Evolutionary conservation across 768 basidiomycete species (phyloP).

Genomic region (Suillus hirtellus): DNA sequence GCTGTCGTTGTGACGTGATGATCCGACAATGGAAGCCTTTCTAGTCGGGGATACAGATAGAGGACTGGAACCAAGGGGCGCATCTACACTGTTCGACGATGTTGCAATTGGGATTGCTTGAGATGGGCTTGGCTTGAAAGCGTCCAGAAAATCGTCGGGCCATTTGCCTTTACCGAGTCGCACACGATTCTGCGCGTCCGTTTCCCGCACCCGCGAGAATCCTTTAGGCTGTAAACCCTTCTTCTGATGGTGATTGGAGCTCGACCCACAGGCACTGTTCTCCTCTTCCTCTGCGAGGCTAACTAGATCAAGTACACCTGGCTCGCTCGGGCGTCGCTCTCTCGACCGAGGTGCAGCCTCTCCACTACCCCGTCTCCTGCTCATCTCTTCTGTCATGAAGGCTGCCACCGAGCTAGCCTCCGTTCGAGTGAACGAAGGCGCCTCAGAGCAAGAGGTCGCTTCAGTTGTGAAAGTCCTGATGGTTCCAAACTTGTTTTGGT

Average conservation of each 20-base stretch:
- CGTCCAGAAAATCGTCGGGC: constrained; percentile 79
- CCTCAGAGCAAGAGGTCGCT: constrained; percentile 64
- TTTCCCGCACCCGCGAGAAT: constrained; percentile 24
- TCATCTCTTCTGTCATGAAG: constrained; percentile 43
- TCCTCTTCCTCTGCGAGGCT: constrained; percentile 75
- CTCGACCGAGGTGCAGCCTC: constrained; percentile 35
- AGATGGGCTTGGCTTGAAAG: constrained; percentile 42
- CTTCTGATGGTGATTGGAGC: constrained; percentile 36
- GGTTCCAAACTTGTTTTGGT: constrained; percentile 69
- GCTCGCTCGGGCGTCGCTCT: constrained; percentile 68
- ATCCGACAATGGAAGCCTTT: constrained; percentile 56
- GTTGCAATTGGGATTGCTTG: constrained; percentile 27
- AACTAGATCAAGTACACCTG: constrained; percentile 57
- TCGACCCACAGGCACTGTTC: constrained; percentile 47
- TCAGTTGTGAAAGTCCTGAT: constrained; percentile 84
- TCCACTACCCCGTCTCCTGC: constrained; percentile 37
- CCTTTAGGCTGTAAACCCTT: constrained; percentile 21
- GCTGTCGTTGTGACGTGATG: constrained; percentile 46
- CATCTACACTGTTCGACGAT: constrained; percentile 23
- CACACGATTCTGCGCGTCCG: constrained; percentile 39
- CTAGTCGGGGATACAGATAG: constrained; percentile 49
- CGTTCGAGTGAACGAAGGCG: constrained; percentile 62
- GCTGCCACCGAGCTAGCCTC: constrained; percentile 62
- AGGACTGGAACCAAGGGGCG: constrained; percentile 29
- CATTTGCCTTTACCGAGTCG: constrained; percentile 78